Evolutionary conservation across 768 basidiomycete species (phyloP).

Genomic region (Terana coerulea): DNA sequence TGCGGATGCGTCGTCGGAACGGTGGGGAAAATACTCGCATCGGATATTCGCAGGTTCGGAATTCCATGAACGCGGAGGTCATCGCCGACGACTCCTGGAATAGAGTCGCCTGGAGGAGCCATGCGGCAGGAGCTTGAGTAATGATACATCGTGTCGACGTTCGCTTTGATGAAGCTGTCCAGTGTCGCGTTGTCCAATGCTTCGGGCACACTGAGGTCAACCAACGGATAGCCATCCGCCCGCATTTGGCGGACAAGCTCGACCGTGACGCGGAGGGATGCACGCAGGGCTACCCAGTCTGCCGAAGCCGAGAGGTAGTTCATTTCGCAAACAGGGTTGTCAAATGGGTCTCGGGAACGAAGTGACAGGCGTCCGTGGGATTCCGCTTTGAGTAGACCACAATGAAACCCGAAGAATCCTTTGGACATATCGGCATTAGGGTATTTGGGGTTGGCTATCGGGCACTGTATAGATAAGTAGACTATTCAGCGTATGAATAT

Average conservation of each 20-base stretch:
- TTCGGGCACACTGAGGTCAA: neutral
- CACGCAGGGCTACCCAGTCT: neutral
- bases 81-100: conserved; percentile 40
- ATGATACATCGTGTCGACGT: conserved; percentile 14
- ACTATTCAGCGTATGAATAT: too few relatives aligned
- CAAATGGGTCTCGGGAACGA: neutral
- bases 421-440: too few relatives aligned
- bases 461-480: too few relatives aligned
- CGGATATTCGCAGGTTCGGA: conserved; percentile 33
- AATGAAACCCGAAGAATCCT: too few relatives aligned
- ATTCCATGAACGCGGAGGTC: conserved; percentile 41
- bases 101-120: conserved; percentile 9
- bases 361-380: neutral
- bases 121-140: conserved; percentile 36
- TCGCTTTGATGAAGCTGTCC: conserved; percentile 13
- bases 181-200: neutral
- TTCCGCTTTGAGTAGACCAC: neutral
- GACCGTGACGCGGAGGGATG: neutral
- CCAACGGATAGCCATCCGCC: neutral
- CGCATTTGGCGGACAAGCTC: neutral
- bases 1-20: conserved; percentile 30
- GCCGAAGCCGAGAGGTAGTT: neutral
- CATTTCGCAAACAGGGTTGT: neutral
- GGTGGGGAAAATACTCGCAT: conserved; percentile 21
- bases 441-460: too few relatives aligned